Evolutionary conservation across 495 filamentous ascomycete genomes (phyloP).

Genomic region (Ascobolus immersus): DNA sequence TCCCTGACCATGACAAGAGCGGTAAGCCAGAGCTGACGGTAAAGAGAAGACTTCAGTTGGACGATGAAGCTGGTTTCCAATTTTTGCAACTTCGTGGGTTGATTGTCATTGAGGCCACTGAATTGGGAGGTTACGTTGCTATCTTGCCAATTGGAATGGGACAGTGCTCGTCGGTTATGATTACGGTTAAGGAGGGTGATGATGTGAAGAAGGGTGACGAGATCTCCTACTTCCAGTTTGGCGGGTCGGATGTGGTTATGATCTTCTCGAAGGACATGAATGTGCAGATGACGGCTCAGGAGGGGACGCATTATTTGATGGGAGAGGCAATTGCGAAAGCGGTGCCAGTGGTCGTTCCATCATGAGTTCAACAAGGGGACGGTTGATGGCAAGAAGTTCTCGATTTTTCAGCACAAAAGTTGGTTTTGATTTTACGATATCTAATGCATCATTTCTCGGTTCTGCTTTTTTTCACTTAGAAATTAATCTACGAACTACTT

Average conservation of each 20-base stretch:
- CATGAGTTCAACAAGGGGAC: too few relatives aligned
- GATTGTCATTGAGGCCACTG: constrained; percentile 16
- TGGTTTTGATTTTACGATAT: too few relatives aligned
- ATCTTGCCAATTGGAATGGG: constrained; percentile 22
- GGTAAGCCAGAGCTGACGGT: not conserved
- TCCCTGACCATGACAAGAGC: too few relatives aligned
- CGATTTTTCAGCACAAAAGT: too few relatives aligned
- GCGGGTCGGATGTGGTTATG: constrained; percentile 20
- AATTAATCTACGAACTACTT: too few relatives aligned
- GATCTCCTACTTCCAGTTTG: constrained; percentile 22
- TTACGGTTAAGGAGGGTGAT: constrained; percentile 15
- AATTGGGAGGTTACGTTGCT: constrained; percentile 14
- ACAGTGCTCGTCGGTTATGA: constrained; percentile 19
- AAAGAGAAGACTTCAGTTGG: constrained; percentile 7
- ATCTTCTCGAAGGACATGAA: constrained; percentile 14
- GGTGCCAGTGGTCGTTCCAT: too few relatives aligned
- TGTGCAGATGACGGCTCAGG: constrained; percentile 6
- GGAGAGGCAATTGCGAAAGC: too few relatives aligned
- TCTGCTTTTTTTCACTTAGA: too few relatives aligned
- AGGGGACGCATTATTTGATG: too few relatives aligned
- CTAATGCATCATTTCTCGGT: too few relatives aligned
- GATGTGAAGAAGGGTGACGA: constrained; percentile 18
- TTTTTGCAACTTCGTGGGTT: constrained; percentile 18
- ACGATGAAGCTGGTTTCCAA: constrained; percentile 18
- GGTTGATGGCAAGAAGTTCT: too few relatives aligned